Evolutionary conservation across 257 asterid genomes (phyloP), one percentile per base, ranked within the genome.

Genomic region (Solanum chilense): DNA sequence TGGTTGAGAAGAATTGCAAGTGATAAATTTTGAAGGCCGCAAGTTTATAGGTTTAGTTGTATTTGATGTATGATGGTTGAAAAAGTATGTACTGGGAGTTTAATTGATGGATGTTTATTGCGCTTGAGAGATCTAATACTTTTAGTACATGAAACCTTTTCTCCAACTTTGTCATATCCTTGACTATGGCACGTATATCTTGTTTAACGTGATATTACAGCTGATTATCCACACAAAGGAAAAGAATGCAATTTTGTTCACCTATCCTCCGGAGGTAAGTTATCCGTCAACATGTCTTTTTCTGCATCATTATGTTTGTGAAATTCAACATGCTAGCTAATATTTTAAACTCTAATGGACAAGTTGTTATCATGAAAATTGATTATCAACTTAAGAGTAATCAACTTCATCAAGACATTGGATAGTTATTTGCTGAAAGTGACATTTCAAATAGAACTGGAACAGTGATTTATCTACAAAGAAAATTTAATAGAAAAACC

Each of bases 191-290:
- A 97, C 89, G 94, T 96, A 96, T 97, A 90, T 97, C 29, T 86
- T 95, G 86, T 92, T 93, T 91, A 96, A 95, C 69, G 99, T 92
- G 89, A 86, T 95, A 45, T 84, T 95, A 87, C 99, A 96, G 90
- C 88, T 97, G 92, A 85, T 95, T 82, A 87, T 92, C 66, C 90
- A 91, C 88, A 56, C 95, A 45, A 96, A 95, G 98, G 98, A 96
- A 85, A 96, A 93, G 94, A 93, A 96, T 47, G 98, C 98, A 42
- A 93, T 97, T 90, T 90, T 97, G 81, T 96, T 93, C 90, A 97
- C 99, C 82, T 93, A 96, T 89, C 94, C 99, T 83, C 98, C 95
- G 10, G 90, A 91, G 9, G 99, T 97, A 91, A 95, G 99, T 91
- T 88, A 44, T 85, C 73, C 27, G 6, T 80, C 18, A 47, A 16